Evolutionary conservation across 1,284 basidiomycete species (phyloP).

Genomic region (Heterobasidion occidentale): DNA sequence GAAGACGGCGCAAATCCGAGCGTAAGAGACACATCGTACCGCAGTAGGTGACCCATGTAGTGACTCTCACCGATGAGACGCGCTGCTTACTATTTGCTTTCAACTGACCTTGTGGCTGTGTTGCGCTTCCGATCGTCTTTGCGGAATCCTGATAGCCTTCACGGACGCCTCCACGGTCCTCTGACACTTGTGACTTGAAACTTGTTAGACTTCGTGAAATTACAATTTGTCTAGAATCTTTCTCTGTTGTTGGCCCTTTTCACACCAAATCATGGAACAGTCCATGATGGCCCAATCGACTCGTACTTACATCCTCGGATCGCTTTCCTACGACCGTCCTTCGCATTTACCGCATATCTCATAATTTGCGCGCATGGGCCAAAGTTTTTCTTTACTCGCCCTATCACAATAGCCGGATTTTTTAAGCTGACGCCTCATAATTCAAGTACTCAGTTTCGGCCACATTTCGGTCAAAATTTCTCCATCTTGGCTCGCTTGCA

Average conservation of each 20-base stretch:
- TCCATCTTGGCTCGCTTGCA: neutral
- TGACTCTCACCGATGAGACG: neutral
- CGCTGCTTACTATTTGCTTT: neutral
- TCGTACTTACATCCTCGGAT: too few species aligned
- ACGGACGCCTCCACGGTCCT: neutral
- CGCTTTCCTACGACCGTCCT: too few species aligned
- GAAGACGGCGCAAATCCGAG: neutral
- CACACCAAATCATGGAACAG: too few species aligned
- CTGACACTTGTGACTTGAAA: too few species aligned
- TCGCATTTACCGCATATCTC: too few species aligned
- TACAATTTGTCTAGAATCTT: too few species aligned
- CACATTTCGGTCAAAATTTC: neutral
- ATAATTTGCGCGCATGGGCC: too few species aligned
- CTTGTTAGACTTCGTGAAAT: too few species aligned
- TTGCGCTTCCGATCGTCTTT: neutral
- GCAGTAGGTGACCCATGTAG: constrained; percentile 1
- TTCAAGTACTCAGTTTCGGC: neutral
- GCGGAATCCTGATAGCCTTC: neutral
- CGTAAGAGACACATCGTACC: neutral
- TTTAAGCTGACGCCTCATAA: neutral
- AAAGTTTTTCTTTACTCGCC: too few species aligned
- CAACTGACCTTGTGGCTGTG: neutral
- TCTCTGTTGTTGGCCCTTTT: too few species aligned
- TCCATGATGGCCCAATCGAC: too few species aligned
- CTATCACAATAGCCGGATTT: neutral